A percentile compares a stretch with the other conserved stretches of the same genome.
Conservation (phyloP, 345 rosid genomes). For the Xanthoceras sorbifolium region DNA sequence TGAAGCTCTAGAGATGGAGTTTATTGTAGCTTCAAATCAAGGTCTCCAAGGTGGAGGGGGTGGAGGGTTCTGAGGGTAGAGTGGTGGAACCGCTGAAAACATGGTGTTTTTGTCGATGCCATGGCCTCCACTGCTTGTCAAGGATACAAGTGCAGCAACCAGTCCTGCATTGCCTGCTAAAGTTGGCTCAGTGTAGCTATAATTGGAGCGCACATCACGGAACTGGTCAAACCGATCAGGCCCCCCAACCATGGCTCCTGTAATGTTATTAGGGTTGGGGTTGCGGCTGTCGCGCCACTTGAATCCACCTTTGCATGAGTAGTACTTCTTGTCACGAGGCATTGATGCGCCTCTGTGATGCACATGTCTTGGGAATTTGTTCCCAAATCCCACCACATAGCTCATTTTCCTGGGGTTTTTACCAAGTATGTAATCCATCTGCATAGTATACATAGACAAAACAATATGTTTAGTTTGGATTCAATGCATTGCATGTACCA, state of each 20-base stretch:
- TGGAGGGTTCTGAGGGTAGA: conserved; percentile 71
- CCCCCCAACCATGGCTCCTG: conserved; percentile 92
- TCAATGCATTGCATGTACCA: too few relatives aligned
- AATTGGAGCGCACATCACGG: conserved; percentile 51
- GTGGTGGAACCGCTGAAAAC: conserved; percentile 75
- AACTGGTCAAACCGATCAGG: conserved; percentile 75
- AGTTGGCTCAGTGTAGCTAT: conserved; percentile 80
- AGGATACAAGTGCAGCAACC: conserved; percentile 75
- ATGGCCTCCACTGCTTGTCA: conserved; percentile 58
- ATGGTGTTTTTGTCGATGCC: conserved; percentile 66
- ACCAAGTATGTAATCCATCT: conserved; percentile 84
- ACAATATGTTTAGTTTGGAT: background rate
- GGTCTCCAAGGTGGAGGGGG: conserved; percentile 89
- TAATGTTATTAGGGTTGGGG: conserved; percentile 70
- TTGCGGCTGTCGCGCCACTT: conserved; percentile 60
- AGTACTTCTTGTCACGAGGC: conserved; percentile 49
- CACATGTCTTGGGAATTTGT: conserved; percentile 67
- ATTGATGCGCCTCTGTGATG: conserved; percentile 86
- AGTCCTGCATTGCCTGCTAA: conserved; percentile 82
- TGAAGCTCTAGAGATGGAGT: background rate
- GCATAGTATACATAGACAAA: background rate
- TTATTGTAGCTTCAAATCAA: conserved; percentile 25
- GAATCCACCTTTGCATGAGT: conserved; percentile 75
- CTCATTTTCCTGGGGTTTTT: conserved; percentile 85
- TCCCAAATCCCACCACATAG: conserved; percentile 78